phyloP scores from a whole-genome alignment of 23 red algal genomes.

The Gracilaria vermiculophylla region DNA sequence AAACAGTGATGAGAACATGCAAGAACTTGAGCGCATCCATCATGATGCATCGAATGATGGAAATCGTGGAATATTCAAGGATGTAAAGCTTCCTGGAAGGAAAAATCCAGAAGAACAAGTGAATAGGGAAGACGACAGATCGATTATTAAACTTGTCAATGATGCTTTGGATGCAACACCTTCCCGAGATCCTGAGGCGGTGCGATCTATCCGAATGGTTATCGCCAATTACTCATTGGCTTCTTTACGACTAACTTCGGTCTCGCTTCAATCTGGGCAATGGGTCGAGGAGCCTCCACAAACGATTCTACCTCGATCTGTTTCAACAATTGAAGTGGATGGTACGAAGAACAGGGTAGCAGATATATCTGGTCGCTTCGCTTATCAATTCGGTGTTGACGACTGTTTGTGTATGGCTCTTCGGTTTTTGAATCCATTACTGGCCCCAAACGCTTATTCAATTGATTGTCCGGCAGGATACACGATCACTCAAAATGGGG shows the following conservation, averaged over 20 bases:
- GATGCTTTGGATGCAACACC: neutral
- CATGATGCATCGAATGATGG: slow-evolving; percentile 69
- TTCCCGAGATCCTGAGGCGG: neutral
- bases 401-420: neutral
- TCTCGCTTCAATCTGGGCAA: slow-evolving; percentile 15
- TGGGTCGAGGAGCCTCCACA: slow-evolving; percentile 28
- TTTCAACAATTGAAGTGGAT: slow-evolving; percentile 31
- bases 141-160: neutral
- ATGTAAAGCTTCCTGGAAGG: slow-evolving; percentile 56
- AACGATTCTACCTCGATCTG: slow-evolving; percentile 1
- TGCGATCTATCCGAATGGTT: slow-evolving; percentile 36
- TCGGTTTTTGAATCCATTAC: slow-evolving; percentile 58
- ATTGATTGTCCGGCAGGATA: neutral
- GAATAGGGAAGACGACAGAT: neutral
- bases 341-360: slow-evolving; percentile 7
- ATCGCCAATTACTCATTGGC: slow-evolving; percentile 8
- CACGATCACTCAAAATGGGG: slow-evolving; percentile 3
- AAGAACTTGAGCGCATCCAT: slow-evolving; percentile 45
- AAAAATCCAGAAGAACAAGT: neutral
- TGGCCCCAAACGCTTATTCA: slow-evolving; percentile 53
- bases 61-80: slow-evolving; percentile 39
- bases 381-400: neutral
- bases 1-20: slow-evolving; percentile 21
- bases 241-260: neutral
- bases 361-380: slow-evolving; percentile 41